Base-by-base conservation (phyloP, 225 moss, liverwort and hornwort genomes). In the Asterella californica region DNA sequence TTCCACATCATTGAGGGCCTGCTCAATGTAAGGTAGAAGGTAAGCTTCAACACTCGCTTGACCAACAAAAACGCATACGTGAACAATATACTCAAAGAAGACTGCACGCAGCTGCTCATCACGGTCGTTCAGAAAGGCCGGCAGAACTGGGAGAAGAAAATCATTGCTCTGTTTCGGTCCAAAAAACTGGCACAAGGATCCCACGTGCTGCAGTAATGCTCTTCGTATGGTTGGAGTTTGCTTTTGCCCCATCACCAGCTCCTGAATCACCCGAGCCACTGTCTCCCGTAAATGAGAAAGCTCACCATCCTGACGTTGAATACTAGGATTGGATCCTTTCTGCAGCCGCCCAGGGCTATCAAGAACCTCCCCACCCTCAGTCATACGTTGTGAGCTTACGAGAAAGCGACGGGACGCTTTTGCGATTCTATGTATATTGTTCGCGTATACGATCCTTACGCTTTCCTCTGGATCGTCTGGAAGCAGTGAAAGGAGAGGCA, bases 381-480 rank as follows among this genome's bases (percentile, higher is more conserved):
- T 87, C 64, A 91, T 84, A 74, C 91, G 91, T 80, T 91, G 93
- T 59, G 99, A 95, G 78, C 83, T 93, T 83, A 89, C 90, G 86
- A 93, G 87, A 77, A 95, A 95, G 77, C 93, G 88, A 55, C 92
- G 42, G 33, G 93, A 91, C 36, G 93, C 93, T 86, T 83, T 93
- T 59, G 99, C 90, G 85, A 99, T 95, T 86, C 90, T 95, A 77
- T 95, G 93, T 42, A 99, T 93, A 70, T 94, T 95, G 76, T 92
- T 91, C 49, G 95, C 92, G 83, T 99, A 95, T 0, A 91, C 92
- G 62, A 95, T 99, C 79, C 99, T 89, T 70, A 99, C 95, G 85
- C 95, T 92, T 82, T 99, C 99, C 85, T 99, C 99, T 79, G 95
- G 85, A 81, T 99, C 99, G 90, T 99, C 95, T 76, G 99, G 95